Conservation (phyloP, 2,329 filamentous ascomycete genomes). For the Diaporthe ilicicola region DNA sequence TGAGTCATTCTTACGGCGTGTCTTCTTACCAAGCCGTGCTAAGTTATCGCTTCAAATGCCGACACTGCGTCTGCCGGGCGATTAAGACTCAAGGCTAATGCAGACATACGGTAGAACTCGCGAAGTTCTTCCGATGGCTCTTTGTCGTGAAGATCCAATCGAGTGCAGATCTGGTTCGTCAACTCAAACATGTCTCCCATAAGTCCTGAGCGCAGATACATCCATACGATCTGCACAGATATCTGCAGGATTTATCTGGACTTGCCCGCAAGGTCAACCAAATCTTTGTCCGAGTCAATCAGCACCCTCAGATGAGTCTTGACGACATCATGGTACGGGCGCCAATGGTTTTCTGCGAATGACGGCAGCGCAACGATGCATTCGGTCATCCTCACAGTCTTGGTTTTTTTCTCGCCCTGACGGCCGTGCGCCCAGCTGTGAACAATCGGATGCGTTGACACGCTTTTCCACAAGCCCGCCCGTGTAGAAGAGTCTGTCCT, state of each 20-base stretch:
- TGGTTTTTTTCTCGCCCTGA: not conserved
- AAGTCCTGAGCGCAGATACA: not conserved
- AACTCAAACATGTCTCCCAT: not conserved
- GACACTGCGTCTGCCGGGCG: not conserved
- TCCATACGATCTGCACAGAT: not conserved
- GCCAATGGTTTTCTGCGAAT: fast-evolving
- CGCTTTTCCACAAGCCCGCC: not conserved
- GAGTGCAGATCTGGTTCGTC: not conserved
- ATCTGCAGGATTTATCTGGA: not conserved
- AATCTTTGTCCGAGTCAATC: not conserved
- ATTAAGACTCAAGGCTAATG: too few species aligned
- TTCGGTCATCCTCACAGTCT: not conserved
- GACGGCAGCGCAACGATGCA: not conserved
- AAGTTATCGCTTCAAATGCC: not conserved
- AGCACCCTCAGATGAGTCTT: not conserved
- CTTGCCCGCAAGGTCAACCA: not conserved
- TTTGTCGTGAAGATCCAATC: not conserved
- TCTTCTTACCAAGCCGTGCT: not conserved
- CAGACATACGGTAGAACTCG: not conserved
- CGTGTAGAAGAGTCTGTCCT: not conserved
- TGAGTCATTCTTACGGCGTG: not conserved
- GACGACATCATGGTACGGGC: not conserved
- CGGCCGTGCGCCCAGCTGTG: not conserved
- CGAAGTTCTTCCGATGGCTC: not conserved
- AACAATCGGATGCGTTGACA: not conserved